These are phyloP conservation scores for Debaryomyces udenii DNA, from an alignment of 1,139 yeast genomes.

Conservation along the genomic window DNA sequence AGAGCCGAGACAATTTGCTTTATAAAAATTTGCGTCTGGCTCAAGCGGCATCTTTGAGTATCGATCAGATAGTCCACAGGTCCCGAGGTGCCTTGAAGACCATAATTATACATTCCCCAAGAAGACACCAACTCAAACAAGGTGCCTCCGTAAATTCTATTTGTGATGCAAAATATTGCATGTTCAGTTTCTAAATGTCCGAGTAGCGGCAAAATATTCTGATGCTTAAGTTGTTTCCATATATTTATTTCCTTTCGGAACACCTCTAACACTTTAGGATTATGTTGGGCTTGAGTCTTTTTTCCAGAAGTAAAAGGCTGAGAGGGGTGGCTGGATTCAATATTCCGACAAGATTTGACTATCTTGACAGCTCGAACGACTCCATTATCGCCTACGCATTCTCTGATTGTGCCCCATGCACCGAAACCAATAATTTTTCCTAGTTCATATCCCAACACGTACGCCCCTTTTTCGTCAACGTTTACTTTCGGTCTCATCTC, in stretches of 20 bases:
- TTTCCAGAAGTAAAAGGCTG: constrained; percentile 10
- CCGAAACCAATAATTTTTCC: constrained; percentile 89
- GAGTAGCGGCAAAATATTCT: constrained; percentile 63
- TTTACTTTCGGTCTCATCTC: constrained; percentile 34
- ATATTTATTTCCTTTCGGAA: constrained; percentile 72
- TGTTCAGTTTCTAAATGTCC: constrained; percentile 62
- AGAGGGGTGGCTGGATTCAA: constrained; percentile 12
- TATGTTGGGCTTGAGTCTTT: constrained; percentile 17
- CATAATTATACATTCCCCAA: constrained; percentile 57
- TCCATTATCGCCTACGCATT: constrained; percentile 53
- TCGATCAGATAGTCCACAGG: constrained; percentile 35
- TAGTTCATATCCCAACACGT: constrained; percentile 58
- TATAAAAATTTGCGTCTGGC: constrained; percentile 30
- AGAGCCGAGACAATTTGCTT: constrained; percentile 65
- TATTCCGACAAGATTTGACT: constrained; percentile 56
- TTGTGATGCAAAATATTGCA: constrained; percentile 73
- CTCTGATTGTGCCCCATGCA: constrained; percentile 90
- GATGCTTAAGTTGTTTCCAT: constrained; percentile 73
- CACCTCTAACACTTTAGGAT: constrained; percentile 44
- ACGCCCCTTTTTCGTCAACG: constrained; percentile 64
- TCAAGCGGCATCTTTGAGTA: constrained; percentile 27
- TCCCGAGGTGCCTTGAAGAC: constrained; percentile 30
- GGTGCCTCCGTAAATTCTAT: constrained; percentile 78
- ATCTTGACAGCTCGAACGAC: constrained; percentile 73
- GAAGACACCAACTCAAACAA: constrained; percentile 72